Base-by-base conservation (phyloP, 306 rosid species). In the Vicia sativa region DNA sequence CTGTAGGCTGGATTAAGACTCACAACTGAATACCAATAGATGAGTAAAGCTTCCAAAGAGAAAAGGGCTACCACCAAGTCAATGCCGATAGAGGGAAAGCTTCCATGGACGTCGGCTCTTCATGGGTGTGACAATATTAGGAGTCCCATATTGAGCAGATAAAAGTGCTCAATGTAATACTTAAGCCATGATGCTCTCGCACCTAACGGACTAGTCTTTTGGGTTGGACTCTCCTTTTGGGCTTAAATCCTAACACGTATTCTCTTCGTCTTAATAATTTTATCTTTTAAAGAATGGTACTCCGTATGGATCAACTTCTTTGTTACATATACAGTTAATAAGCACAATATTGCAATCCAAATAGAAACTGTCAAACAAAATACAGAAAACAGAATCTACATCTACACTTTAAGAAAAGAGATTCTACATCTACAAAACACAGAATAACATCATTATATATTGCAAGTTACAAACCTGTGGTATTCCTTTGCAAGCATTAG, bases 401-500 rank as follows among this genome's bases (percentile, higher is more conserved):
- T 41, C 55, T 43, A 70, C 58, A 67, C 44, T 70, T 62, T 45
- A 43, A 10, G 49, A 12, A 41, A 42, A 10, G 42, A 60, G 53
- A 62, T 73, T 68, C 46, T 48, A 50, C 25, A 29, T 41, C 55
- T 43, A 70, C 58, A 67, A 12, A 41, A 42, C 7, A 35, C 39
- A 74, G 15, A 72, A 70, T 54, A 72, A 42, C 31, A 60, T 42
- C 41, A 69, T 57, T 50, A 54, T 39, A 46, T 19, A 68, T 60
- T 56, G 59, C 54, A 54, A 42, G 68, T 21, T 37, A 42, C 43
- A 53, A 74, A 95, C 99, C 95, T 83, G 89, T 18, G 96, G 89
- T 75, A 91, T 95, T 85, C 99, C 99, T 77, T 91, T 95, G 95
- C 99, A 95, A 28, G 99, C 97, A 81, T 91, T 80, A 75, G 88